Conservation (phyloP, 176 grass and related monocot species). For the Lolium multiflorum region DNA sequence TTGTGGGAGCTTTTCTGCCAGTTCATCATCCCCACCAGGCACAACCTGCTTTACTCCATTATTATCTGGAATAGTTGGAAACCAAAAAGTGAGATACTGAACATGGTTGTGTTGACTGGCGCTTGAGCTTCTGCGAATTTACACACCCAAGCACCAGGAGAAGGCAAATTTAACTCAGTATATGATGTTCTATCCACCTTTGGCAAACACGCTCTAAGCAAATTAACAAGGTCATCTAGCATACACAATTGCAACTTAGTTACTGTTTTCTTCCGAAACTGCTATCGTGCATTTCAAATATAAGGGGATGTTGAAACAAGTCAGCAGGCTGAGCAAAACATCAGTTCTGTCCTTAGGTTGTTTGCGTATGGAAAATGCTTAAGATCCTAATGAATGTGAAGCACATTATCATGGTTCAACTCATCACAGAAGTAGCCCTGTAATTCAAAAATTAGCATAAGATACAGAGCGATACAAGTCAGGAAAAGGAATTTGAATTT, state of each 20-base stretch:
- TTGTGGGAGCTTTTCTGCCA: slow-evolving; percentile 45
- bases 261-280: background rate
- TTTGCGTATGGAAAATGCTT: slow-evolving; percentile 12
- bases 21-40: slow-evolving; percentile 29
- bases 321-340: slow-evolving; percentile 4
- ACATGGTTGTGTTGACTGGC: background rate
- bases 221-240: background rate
- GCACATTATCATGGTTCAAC: background rate
- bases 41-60: slow-evolving; percentile 47
- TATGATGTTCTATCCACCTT: background rate
- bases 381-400: slow-evolving; percentile 17
- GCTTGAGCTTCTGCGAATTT: slow-evolving; percentile 22
- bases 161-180: slow-evolving; percentile 13
- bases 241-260: slow-evolving; percentile 11
- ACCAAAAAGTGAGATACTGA: slow-evolving; percentile 16
- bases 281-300: background rate
- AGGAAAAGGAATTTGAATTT: slow-evolving; percentile 4
- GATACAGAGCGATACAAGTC: background rate
- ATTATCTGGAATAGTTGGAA: slow-evolving; percentile 63
- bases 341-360: slow-evolving; percentile 7
- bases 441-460: slow-evolving; percentile 27
- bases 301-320: slow-evolving; percentile 8
- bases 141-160: background rate
- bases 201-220: slow-evolving; percentile 6
- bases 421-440: background rate